phyloP scores from a whole-genome alignment of 1,284 basidiomycete genomes.

The Farysia itapuensis region DNA sequence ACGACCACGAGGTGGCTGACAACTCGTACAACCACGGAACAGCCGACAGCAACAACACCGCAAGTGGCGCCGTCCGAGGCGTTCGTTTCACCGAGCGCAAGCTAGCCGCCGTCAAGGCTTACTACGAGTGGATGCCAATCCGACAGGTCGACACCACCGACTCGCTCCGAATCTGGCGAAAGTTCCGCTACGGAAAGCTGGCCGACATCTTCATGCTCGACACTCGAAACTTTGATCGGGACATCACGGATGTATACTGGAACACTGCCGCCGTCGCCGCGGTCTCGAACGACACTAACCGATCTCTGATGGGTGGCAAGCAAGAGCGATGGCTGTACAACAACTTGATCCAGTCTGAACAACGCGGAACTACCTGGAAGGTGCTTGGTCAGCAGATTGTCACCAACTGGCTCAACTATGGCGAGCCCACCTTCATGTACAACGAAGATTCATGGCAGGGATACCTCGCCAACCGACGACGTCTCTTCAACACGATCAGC shows the following conservation, averaged over 20 bases:
- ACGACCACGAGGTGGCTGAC: conserved; percentile 71
- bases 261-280: conserved; percentile 62
- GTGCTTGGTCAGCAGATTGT: conserved; percentile 64
- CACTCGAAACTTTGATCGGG: conserved; percentile 70
- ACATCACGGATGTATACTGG: conserved; percentile 69
- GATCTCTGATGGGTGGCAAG: conserved; percentile 64
- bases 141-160: conserved; percentile 69
- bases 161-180: conserved; percentile 70
- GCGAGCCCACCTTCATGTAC: conserved; percentile 62
- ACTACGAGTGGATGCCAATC: conserved; percentile 74
- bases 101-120: conserved; percentile 68
- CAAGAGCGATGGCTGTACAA: conserved; percentile 69
- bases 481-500: conserved; percentile 67
- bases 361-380: conserved; percentile 66
- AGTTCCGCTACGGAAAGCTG: conserved; percentile 60
- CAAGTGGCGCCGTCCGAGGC: conserved; percentile 60
- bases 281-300: conserved; percentile 38
- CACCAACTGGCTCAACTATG: conserved; percentile 29
- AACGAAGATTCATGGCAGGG: conserved; percentile 70
- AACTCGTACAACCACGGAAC: conserved; percentile 70
- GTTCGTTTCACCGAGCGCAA: conserved; percentile 68
- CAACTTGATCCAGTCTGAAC: conserved; percentile 63
- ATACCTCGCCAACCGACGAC: conserved; percentile 67
- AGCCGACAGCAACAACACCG: conserved; percentile 68
- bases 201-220: conserved; percentile 64